phyloP scores from a whole-genome alignment of 1,139 yeast genomes.

The Hanseniaspora sp. region DNA sequence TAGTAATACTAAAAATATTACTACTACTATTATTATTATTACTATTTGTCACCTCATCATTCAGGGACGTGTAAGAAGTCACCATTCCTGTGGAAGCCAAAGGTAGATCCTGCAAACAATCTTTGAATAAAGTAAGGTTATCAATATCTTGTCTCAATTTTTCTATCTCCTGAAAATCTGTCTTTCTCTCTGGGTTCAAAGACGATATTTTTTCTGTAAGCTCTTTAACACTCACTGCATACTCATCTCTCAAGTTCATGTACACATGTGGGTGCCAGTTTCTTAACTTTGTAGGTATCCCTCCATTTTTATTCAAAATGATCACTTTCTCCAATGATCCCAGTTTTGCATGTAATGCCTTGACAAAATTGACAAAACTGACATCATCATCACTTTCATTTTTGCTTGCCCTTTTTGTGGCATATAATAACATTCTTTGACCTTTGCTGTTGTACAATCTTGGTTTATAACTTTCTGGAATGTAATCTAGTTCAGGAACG shows the following conservation, averaged over 20 bases:
- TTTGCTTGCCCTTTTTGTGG: constrained; percentile 17
- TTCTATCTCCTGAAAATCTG: constrained; percentile 44
- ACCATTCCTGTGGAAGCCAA: constrained; percentile 33
- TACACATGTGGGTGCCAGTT: constrained; percentile 76
- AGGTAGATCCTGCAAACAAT: constrained; percentile 30
- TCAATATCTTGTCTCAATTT: constrained; percentile 30
- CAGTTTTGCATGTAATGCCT: constrained; percentile 22
- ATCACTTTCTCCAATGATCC: constrained; percentile 68
- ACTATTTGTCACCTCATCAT: neutral
- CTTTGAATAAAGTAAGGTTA: constrained; percentile 30
- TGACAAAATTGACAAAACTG: constrained; percentile 16
- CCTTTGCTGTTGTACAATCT: constrained; percentile 18
- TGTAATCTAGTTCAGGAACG: constrained; percentile 23
- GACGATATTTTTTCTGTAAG: constrained; percentile 17
- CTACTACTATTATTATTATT: constrained; percentile 22
- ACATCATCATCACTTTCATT: neutral
- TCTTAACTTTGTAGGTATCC: constrained; percentile 79
- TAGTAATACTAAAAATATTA: constrained; percentile 20
- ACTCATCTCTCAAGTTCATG: constrained; percentile 77
- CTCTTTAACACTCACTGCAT: constrained; percentile 39
- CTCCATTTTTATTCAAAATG: constrained; percentile 71
- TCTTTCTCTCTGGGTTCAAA: constrained; percentile 14
- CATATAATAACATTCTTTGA: constrained; percentile 21
- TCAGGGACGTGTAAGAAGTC: constrained; percentile 24
- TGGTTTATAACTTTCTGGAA: constrained; percentile 25